These are phyloP conservation scores for Anthracocystis panici-leucophaei DNA, from an alignment of 1,284 basidiomycete species.

Conservation along the genomic window DNA sequence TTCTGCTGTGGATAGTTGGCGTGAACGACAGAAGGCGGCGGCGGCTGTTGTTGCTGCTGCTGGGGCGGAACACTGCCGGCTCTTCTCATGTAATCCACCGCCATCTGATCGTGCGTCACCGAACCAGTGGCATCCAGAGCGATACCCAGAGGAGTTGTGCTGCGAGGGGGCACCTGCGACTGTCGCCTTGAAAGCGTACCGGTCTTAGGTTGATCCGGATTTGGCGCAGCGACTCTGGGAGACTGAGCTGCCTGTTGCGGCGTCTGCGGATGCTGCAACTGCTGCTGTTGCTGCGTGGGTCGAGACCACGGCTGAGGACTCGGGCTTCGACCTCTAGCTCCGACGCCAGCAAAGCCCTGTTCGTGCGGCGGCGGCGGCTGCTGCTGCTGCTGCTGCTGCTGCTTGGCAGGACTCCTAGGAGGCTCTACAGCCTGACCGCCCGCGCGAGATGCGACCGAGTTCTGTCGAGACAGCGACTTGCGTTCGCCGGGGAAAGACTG, in stretches of 20 bases:
- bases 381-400: constrained; percentile 28
- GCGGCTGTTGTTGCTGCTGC: constrained; percentile 44
- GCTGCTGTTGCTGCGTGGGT: constrained; percentile 43
- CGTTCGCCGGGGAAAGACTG: constrained; percentile 89
- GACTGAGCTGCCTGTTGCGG: constrained; percentile 33
- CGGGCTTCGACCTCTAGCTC: constrained; percentile 62
- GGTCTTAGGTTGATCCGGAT: constrained; percentile 32
- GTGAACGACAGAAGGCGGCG: constrained; percentile 47
- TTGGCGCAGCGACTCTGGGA: constrained; percentile 22
- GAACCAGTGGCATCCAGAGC: constrained; percentile 81
- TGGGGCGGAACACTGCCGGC: constrained; percentile 76
- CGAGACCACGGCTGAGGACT: constrained; percentile 60
- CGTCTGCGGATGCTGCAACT: constrained; percentile 31
- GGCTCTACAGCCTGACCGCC: constrained; percentile 19
- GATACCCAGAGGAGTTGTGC: constrained; percentile 76
- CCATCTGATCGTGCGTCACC: constrained; percentile 84
- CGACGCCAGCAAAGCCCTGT: constrained; percentile 62
- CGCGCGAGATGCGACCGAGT: constrained; percentile 55
- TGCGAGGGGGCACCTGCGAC: constrained; percentile 49
- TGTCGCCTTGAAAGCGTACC: constrained; percentile 46
- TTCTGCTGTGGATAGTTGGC: constrained; percentile 35
- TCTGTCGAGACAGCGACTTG: constrained; percentile 60
- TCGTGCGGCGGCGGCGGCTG: constrained; percentile 27
- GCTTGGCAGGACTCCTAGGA: constrained; percentile 40
- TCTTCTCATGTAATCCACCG: constrained; percentile 72